Evolutionary conservation across 2,329 filamentous ascomycete species (phyloP), one percentile per base, ranked within the genome.

Genomic region (Arthrobotrys entomopaga): DNA sequence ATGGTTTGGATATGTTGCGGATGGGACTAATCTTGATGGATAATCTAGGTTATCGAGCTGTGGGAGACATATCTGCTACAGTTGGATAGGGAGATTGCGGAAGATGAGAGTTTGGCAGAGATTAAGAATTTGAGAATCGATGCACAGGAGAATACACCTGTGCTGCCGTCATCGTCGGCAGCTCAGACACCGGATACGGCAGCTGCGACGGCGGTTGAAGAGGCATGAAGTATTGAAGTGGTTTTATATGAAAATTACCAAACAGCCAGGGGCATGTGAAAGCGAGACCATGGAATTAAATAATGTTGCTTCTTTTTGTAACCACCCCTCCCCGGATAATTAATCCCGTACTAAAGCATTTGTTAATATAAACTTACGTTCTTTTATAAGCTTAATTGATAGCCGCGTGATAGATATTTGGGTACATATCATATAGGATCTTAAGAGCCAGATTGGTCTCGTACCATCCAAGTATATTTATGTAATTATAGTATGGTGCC

Each of bases 11-110:
- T 15, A 46, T 13, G 3, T 49, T 16, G n/a, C 4, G 5, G 22
- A 22, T 59, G 20, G 13, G 46, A n/a, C 22, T 22, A 19, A 54
- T 11, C 76, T 57, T 54, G 22, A 42, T n/a, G 56, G 34, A 46
- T 8, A 46, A 80, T 75, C 81, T 78, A 88, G 85, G 82, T 88
- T 77, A 88, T 89, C 79, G 95, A 99, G 82, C 90, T 98, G 76
- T 99, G 95, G 95, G 95, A 99, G 83, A 98, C 95, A 0, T 99
- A 97, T 84, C 85, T 99, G 60, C 90, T 98, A 86, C 95, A 97
- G 81, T 85, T 99, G 49, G 95, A 99, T 80, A 91, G 92, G 7
- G 94, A 97, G 79, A 94, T 98, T 72, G 92, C 96, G 77, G 92
- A 89, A 75, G 85, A 86, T 2, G 86, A 76, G 24, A 69, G 65